Conservation (phyloP, 768 basidiomycete genomes). For the Royoungia palumana region DNA sequence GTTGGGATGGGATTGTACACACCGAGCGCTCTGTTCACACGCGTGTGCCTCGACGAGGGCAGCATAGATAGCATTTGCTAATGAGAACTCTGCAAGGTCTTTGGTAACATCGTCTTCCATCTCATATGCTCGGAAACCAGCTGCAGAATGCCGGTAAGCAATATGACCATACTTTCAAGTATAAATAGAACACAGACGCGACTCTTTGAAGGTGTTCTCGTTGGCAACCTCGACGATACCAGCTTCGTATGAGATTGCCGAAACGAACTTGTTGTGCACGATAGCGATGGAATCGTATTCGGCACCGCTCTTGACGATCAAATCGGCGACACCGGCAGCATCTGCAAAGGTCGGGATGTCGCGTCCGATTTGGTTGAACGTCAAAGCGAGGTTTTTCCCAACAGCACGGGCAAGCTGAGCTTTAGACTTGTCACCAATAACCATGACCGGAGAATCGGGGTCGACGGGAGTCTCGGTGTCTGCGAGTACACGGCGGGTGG, state of each 20-base stretch:
- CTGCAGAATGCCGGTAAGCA: constrained; percentile 34
- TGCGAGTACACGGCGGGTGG: constrained; percentile 68
- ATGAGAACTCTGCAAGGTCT: constrained; percentile 91
- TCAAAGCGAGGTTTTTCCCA: constrained; percentile 65
- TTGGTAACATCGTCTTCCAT: constrained; percentile 95
- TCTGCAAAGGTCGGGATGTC: constrained; percentile 97
- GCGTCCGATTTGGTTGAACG: constrained; percentile 97
- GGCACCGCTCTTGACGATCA: constrained; percentile 80
- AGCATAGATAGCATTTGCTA: constrained; percentile 95
- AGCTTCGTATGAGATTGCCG: constrained; percentile 89
- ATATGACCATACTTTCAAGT: neutral
- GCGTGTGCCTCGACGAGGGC: constrained; percentile 94
- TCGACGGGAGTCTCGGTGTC: constrained; percentile 51
- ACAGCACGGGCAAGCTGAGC: constrained; percentile 74
- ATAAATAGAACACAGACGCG: constrained; percentile 49
- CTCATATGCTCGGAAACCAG: constrained; percentile 93
- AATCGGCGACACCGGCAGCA: constrained; percentile 89
- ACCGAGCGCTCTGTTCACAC: constrained; percentile 91
- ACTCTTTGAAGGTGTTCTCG: constrained; percentile 75
- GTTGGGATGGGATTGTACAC: constrained; percentile 14
- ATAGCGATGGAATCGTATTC: constrained; percentile 83
- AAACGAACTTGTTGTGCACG: constrained; percentile 83
- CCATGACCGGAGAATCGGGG: constrained; percentile 66
- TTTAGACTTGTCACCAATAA: constrained; percentile 98
- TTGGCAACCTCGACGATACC: constrained; percentile 73